Evolutionary conservation across 169 alveolate genomes (phyloP).

Genomic region (Eimeria tenella): DNA sequence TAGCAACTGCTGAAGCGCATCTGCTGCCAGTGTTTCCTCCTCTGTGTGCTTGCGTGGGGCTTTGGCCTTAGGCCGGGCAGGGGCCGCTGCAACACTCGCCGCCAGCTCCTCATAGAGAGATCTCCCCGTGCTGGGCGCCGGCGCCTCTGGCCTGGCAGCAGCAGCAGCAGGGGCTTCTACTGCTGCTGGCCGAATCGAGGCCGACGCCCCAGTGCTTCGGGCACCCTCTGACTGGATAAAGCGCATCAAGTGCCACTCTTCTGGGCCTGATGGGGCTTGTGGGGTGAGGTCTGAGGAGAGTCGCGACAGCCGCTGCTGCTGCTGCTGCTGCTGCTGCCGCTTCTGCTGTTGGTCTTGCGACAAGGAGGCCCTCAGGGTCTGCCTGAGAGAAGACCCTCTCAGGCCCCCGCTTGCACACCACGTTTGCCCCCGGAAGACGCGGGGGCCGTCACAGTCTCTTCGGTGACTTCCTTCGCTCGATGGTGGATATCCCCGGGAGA

Average conservation of each 20-base stretch:
- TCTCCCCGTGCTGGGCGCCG: background rate
- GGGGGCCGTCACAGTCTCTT: background rate
- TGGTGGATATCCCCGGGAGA: no score
- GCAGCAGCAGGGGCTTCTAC: background rate
- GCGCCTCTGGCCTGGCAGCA: background rate
- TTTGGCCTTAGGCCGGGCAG: background rate
- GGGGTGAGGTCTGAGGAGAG: conserved; percentile 1
- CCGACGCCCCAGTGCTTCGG: no score
- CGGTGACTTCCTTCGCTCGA: no score
- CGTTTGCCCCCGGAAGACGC: background rate
- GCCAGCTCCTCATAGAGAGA: conserved; percentile 57
- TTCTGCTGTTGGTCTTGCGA: background rate
- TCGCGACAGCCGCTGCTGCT: background rate
- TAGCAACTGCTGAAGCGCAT: conserved; percentile 53
- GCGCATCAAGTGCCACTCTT: no score
- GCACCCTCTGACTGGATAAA: no score
- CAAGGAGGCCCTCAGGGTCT: conserved; percentile 18
- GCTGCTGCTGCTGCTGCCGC: conserved; percentile 20
- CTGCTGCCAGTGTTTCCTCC: background rate
- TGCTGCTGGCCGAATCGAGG: background rate
- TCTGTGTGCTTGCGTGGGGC: background rate
- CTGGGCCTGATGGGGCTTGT: background rate
- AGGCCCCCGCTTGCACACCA: background rate
- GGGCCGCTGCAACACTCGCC: background rate
- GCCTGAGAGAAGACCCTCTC: background rate